A percentile compares a stretch with the other conserved stretches of the same genome.
Conservation (phyloP, 1,139 yeast species). For the Yamadazyma sp. region DNA sequence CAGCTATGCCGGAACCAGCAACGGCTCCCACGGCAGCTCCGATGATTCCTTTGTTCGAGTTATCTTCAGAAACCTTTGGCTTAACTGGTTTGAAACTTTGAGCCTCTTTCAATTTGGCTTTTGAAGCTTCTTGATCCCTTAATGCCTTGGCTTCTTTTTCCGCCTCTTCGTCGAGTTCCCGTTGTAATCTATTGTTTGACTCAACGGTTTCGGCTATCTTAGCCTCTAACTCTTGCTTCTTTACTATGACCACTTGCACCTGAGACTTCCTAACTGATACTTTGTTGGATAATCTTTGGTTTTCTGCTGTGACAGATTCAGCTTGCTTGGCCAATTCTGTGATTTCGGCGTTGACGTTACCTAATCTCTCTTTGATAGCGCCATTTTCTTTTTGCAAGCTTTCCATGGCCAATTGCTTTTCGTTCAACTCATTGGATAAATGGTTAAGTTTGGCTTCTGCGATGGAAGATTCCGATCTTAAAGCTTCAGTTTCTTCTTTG, state of each 20-base stretch:
- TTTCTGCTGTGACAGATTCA: constrained; percentile 50
- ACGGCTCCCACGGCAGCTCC: constrained; percentile 27
- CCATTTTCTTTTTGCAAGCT: constrained; percentile 67
- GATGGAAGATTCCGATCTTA: constrained; percentile 73
- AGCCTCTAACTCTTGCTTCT: constrained; percentile 46
- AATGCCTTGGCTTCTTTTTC: constrained; percentile 30
- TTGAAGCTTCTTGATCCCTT: constrained; percentile 35
- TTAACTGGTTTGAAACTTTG: constrained; percentile 21
- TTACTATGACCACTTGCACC: constrained; percentile 58
- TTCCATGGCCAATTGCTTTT: constrained; percentile 59
- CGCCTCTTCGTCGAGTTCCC: constrained; percentile 22
- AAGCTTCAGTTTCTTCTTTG: constrained; percentile 66
- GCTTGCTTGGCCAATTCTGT: constrained; percentile 58
- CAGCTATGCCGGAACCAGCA: constrained; percentile 16
- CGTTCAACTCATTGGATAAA: constrained; percentile 65
- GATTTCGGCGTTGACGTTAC: constrained; percentile 65
- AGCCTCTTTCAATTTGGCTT: constrained; percentile 20
- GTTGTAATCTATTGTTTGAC: constrained; percentile 22
- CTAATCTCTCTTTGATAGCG: constrained; percentile 65
- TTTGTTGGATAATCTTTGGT: constrained; percentile 61
- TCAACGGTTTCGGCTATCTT: constrained; percentile 30
- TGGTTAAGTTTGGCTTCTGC: constrained; percentile 82
- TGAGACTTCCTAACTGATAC: constrained; percentile 70
- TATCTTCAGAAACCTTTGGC: constrained; percentile 13
- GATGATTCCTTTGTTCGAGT: constrained; percentile 18